Evolutionary conservation across 768 basidiomycete species (phyloP).

Genomic region (Cubamyces sp.): DNA sequence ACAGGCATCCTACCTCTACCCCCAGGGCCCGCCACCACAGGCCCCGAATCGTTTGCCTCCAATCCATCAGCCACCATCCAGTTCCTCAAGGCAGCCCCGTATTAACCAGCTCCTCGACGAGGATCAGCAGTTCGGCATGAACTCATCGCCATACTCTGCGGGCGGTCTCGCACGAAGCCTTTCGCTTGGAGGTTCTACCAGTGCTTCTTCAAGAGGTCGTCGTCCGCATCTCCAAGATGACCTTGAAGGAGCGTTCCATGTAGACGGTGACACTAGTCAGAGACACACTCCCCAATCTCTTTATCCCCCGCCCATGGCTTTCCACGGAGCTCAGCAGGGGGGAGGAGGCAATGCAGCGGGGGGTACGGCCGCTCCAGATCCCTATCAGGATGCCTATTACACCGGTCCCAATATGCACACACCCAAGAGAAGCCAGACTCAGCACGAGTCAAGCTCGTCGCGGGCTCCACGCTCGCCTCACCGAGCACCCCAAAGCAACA

Average conservation of each 20-base stretch:
- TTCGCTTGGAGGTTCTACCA: conserved; percentile 58
- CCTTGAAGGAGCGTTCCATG: conserved; percentile 57
- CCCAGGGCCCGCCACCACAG: conserved; percentile 50
- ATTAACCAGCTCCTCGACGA: conserved; percentile 70
- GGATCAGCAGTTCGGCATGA: conserved; percentile 50
- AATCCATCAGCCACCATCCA: conserved; percentile 50
- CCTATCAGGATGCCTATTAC: conserved; percentile 66
- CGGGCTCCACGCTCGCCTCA: conserved; percentile 65
- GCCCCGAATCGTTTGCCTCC: conserved; percentile 49
- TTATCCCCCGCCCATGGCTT: conserved; percentile 61
- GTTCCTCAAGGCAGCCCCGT: conserved; percentile 58
- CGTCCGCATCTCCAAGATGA: conserved; percentile 75
- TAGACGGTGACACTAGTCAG: conserved; percentile 42
- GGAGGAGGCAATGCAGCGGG: conserved; percentile 36
- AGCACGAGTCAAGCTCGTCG: conserved; percentile 54
- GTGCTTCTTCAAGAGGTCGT: conserved; percentile 51
- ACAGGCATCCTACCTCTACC: conserved; percentile 56
- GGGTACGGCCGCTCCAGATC: conserved; percentile 46
- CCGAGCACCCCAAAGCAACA: conserved; percentile 50
- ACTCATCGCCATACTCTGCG: conserved; percentile 56
- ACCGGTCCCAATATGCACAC: conserved; percentile 50
- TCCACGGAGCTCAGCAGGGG: conserved; percentile 53
- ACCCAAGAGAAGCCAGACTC: conserved; percentile 59
- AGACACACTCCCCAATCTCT: conserved; percentile 47
- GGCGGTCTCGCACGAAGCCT: conserved; percentile 66